Conservation (phyloP, 495 filamentous ascomycete species). For the Hypoxylon intermedium region DNA sequence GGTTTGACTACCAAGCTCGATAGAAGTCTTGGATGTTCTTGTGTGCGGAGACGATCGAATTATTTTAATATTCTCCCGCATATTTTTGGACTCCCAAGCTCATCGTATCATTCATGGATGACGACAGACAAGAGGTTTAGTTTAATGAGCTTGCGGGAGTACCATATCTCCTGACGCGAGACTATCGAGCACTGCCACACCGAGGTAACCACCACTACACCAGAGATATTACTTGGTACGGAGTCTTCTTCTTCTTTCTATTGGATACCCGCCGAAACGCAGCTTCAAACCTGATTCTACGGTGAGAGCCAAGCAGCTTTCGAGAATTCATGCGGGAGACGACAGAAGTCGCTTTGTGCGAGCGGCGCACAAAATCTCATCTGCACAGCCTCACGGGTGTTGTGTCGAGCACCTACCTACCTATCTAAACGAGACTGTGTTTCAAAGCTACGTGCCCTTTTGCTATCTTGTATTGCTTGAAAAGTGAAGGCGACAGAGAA, state of each 20-base stretch:
- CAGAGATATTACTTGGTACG: background rate
- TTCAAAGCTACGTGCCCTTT: too few species aligned
- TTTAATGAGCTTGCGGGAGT: constrained; percentile 15
- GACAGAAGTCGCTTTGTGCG: constrained; percentile 5
- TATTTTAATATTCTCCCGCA: constrained; percentile 4
- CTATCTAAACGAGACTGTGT: too few species aligned
- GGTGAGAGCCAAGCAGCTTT: constrained; percentile 21
- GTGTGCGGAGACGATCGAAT: background rate
- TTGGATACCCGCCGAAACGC: constrained; percentile 5
- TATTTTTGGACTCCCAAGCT: background rate
- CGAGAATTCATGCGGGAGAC: background rate
- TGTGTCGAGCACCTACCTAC: background rate
- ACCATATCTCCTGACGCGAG: constrained; percentile 8
- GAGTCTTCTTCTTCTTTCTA: background rate
- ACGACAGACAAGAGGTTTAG: constrained; percentile 21
- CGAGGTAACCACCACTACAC: background rate
- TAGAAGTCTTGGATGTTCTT: background rate
- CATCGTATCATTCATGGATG: constrained; percentile 3
- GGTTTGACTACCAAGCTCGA: background rate
- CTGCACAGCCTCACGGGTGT: constrained; percentile 24
- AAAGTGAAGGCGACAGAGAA: background rate
- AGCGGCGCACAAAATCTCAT: constrained; percentile 4
- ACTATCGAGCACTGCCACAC: constrained; percentile 36
- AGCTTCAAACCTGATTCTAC: constrained; percentile 16
- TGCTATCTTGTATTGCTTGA: too few species aligned